phyloP scores from a whole-genome alignment of 169 alveolate genomes.

The Eimeria necatrix region DNA sequence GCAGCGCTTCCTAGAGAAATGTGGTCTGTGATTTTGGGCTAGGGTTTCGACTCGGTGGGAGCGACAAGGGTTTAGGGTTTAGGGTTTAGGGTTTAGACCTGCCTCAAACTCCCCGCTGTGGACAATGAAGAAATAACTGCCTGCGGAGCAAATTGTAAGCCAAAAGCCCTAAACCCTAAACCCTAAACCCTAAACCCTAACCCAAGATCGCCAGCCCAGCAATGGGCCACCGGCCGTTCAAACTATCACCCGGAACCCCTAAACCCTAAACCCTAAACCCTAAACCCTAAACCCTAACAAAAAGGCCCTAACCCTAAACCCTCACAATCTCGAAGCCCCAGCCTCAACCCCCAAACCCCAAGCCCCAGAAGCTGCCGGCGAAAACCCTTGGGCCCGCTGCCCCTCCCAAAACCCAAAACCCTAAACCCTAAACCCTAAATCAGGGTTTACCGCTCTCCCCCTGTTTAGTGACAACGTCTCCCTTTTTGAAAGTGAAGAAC shows the following conservation, averaged over 20 bases:
- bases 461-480: constrained; percentile 91
- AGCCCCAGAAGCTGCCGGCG: neutral
- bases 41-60: too few relatives aligned
- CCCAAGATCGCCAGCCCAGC: neutral
- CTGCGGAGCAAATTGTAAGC: constrained; percentile 59
- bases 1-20: too few relatives aligned
- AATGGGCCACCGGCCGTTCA: neutral
- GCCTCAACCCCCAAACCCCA: too few relatives aligned
- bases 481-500: constrained; percentile 89
- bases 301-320: too few relatives aligned
- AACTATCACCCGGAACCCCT: neutral
- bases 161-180: neutral
- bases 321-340: neutral
- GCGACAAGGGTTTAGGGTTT: constrained; percentile 34
- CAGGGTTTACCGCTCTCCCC: constrained; percentile 91
- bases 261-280: neutral
- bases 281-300: neutral
- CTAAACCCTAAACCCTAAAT: neutral
- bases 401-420: neutral
- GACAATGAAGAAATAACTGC: constrained; percentile 92
- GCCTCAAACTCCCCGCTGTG: constrained; percentile 87
- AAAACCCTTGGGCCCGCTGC: too few relatives aligned
- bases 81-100: constrained; percentile 8
- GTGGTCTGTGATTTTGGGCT: too few relatives aligned
- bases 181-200: neutral